Base-by-base conservation (phyloP, 169 alveolate genomes). In the Eimeria praecox region DNA sequence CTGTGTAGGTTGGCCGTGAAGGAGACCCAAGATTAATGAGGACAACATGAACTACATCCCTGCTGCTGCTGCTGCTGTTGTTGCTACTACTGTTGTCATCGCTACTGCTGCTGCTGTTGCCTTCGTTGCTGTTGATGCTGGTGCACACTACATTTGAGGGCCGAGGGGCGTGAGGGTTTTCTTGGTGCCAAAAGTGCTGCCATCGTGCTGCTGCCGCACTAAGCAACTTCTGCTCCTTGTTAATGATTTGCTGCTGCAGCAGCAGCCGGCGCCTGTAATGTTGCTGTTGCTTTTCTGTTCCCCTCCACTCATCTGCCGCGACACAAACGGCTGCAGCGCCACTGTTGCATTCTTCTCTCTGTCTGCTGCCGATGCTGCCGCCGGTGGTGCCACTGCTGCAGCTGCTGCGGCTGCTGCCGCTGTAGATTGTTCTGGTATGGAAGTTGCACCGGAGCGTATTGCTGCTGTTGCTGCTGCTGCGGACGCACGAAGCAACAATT, bases 21-120 rank as follows among this genome's bases (percentile, higher is more conserved):
- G 95, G 95, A 35, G 89, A 69, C 64, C 95, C 95, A 30, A 90
- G 95, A 64, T 90, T 90, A 22, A 90, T 66, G 27, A 90, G 90
- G 9, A 90, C 77, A 52, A 90, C 90, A 30, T 82, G 82, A 62
- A 87, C 82, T 46, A 54, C 91, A 83, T 83, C 73, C 24, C 18
- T 83, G 73, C 75, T 24, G 91, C 91, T 46, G 71, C 90, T 46
- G 90, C 27, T 83, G 52, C 27, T n/a, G 73, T 75, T 49, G 73
- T 24, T 27, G 46, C 49, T n/a, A 46, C 75, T 83, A 18, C 27
- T 71, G n/a, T 46, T 14, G 73, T 46, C 22, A 24, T 83, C 14
- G 9, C 71, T 69, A 42, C 40, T 78, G 88, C 66, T 27, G 64
- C 88, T 30, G 86, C n/a, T 75, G 16, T 10, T 75, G 52, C 86